A percentile compares a stretch with the other conserved stretches of the same genome.
Evolutionary conservation across 225 moss, liverwort and hornwort species (phyloP).

Genomic region (Pseudisothecium myosuroides): DNA sequence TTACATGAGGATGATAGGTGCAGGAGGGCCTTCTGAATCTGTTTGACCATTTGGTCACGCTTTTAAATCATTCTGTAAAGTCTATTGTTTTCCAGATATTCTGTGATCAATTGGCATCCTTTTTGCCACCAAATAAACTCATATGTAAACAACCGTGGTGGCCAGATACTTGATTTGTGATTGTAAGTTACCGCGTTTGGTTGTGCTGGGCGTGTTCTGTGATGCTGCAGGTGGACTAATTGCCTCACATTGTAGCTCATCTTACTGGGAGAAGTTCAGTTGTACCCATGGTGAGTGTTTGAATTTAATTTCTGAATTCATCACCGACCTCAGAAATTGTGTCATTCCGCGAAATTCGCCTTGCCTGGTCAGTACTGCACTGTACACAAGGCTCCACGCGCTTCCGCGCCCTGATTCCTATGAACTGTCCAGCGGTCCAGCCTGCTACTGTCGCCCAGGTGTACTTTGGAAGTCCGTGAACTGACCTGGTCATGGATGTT

Average conservation of each 20-base stretch:
- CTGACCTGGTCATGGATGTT: background rate
- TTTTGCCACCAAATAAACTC: background rate
- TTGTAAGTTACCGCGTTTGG: background rate
- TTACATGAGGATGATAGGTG: conserved; percentile 1
- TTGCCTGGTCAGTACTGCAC: background rate
- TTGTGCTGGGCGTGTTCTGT: background rate
- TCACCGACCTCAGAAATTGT: background rate
- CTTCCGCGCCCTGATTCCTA: background rate
- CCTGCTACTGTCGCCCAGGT: background rate
- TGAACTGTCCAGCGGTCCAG: background rate
- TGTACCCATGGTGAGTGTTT: background rate
- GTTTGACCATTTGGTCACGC: conserved; percentile 20
- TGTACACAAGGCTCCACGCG: background rate
- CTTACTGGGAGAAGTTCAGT: background rate
- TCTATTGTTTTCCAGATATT: conserved; percentile 18
- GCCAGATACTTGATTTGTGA: background rate
- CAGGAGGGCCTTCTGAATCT: conserved; percentile 10
- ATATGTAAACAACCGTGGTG: background rate
- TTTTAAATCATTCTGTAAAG: conserved; percentile 33
- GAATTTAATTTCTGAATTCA: background rate
- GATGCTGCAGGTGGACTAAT: background rate
- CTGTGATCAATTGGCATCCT: background rate
- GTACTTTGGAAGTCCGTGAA: background rate
- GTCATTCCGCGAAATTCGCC: background rate
- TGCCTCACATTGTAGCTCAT: background rate